Evolutionary conservation across 148 eudicot species (phyloP), one percentile per base, ranked within the genome.

Genomic region (Silene conica): DNA sequence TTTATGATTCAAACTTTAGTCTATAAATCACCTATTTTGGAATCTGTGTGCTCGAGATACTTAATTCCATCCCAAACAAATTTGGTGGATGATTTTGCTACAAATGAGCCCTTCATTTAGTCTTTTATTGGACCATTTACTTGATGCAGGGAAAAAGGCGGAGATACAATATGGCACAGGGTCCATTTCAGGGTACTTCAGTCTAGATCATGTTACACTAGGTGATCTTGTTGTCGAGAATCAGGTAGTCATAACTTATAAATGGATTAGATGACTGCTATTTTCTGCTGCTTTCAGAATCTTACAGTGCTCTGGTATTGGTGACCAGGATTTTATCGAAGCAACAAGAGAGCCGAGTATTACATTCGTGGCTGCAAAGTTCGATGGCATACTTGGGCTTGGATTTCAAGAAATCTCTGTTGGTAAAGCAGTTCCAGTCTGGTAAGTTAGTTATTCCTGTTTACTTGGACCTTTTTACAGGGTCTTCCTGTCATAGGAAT

Each of bases 381-480:
- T 93, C 84, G 98, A 93, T 81, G 98, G 98, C 69, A 89, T 93
- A 73, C 90, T 93, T 74, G 98, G 98, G 69, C 98, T 93, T 82
- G 97, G 97, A 45, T 93, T 93, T 81, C 85, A 91, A 81, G 98
- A 93, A 77, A 93, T 93, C 22, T 88, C 98, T 67, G 98, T 90
- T 77, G 97, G 95, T 16, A 83, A 89, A 59, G 95, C 98, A 72
- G 91, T 88, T 72, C 98, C 98, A 79, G 91, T 89, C 69, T 93
- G 98, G 98, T 93, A 88, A 73, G 86, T 23, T 20, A 70, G 26
- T 63, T 28, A 28, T 65, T 56, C 16, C 16, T 50, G 46, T 60
- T 66, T 18, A 54, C 16, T n/a, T 50, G 10, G 19, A 18, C 26
- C 63, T 19, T 62, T 66, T 10, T 25, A n/a, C 2, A 16, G 13